Evolutionary conservation across 345 rosid species (phyloP).

Genomic region (Arabis alpina): DNA sequence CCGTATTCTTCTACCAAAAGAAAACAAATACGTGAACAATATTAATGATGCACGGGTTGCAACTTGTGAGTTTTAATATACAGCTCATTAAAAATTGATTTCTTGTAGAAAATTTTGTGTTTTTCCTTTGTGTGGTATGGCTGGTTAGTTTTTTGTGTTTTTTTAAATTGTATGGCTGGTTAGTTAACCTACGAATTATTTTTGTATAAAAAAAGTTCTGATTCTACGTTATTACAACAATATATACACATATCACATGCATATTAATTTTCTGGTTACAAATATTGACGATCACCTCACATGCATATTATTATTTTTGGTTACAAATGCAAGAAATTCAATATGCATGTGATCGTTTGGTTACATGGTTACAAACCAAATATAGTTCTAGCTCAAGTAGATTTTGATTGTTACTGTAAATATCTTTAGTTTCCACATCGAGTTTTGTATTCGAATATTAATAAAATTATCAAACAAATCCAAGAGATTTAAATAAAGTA

Average conservation of each 20-base stretch:
- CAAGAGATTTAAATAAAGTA: not conserved
- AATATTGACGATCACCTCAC: too few relatives aligned
- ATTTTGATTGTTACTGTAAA: not conserved
- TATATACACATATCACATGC: too few relatives aligned
- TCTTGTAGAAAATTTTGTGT: not conserved
- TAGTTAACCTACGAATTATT: constrained; percentile 4
- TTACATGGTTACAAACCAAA: not conserved
- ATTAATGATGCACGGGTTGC: constrained; percentile 40
- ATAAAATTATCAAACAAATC: not conserved
- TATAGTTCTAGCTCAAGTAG: not conserved
- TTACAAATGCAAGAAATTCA: not conserved
- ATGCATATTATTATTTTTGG: too few relatives aligned
- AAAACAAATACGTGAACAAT: constrained; percentile 31
- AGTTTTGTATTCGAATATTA: not conserved
- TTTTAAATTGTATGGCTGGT: constrained; percentile 26
- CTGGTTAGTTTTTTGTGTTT: constrained; percentile 18
- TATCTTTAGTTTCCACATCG: not conserved
- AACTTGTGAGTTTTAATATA: constrained; percentile 20
- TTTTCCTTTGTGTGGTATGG: constrained; percentile 26
- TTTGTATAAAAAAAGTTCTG: not conserved
- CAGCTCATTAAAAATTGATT: constrained; percentile 26
- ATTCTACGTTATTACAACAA: not conserved
- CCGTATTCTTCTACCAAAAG: constrained; percentile 29
- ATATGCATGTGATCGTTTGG: not conserved
- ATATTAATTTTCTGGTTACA: too few relatives aligned